Percentiles rank a stretch among this genome's conserved stretches.
Conservation (phyloP, 352 stramenopile genomes). For the Blastocystis sp. region DNA sequence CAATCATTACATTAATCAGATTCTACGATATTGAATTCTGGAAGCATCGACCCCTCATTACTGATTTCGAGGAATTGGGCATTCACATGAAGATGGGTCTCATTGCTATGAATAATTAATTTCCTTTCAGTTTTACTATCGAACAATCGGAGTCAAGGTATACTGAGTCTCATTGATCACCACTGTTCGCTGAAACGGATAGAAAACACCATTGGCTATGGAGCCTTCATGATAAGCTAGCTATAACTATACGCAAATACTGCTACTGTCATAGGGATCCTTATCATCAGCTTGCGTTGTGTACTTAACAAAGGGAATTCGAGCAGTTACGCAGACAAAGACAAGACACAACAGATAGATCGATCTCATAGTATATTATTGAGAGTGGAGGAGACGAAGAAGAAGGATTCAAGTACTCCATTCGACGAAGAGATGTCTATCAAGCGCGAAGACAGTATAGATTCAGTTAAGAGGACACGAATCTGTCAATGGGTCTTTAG, state of each 20-base stretch:
- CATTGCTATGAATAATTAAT: slow-evolving; percentile 6
- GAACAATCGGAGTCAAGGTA: background rate
- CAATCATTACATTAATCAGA: background rate
- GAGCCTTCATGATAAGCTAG: background rate
- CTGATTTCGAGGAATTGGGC: slow-evolving; percentile 14
- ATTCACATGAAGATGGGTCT: background rate
- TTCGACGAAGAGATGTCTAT: slow-evolving; percentile 26
- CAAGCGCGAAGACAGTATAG: slow-evolving; percentile 35
- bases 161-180: slow-evolving; percentile 34
- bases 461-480: background rate
- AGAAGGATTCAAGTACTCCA: background rate
- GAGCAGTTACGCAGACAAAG: slow-evolving; percentile 13
- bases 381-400: background rate
- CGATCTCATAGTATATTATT: slow-evolving; percentile 50
- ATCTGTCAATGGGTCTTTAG: background rate
- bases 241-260: background rate
- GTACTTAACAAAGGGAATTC: slow-evolving; percentile 31
- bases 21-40: slow-evolving; percentile 1
- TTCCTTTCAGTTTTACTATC: background rate
- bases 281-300: background rate
- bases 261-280: background rate
- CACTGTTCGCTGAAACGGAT: slow-evolving; percentile 46
- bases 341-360: slow-evolving; percentile 3
- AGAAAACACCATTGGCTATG: background rate
- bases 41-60: slow-evolving; percentile 20